phyloP scores from a whole-genome alignment of 2,329 filamentous ascomycete genomes.

The Fusarium austroafricanum region DNA sequence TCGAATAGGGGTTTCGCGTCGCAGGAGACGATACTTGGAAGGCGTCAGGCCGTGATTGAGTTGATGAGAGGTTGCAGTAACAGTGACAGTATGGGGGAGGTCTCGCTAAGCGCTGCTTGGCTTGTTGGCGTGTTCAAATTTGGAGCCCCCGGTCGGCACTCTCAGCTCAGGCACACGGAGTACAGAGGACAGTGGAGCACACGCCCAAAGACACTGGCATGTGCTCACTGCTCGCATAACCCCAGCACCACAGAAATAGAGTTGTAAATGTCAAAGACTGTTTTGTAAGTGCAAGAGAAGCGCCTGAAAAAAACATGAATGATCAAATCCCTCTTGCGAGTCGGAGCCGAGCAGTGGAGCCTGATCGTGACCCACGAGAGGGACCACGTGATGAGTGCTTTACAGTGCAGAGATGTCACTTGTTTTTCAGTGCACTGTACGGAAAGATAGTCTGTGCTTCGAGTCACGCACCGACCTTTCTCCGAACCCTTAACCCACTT shows the following conservation, averaged over 20 bases:
- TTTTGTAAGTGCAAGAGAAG: conserved; percentile 18
- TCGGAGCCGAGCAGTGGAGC: conserved; percentile 42
- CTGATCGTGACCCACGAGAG: conserved; percentile 47
- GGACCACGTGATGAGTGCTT: conserved; percentile 51
- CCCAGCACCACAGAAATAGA: conserved; percentile 35
- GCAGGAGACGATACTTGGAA: conserved; percentile 40
- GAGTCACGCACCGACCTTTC: conserved; percentile 42
- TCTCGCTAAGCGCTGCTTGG: conserved; percentile 52
- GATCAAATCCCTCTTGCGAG: conserved; percentile 43
- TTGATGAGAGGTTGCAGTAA: conserved; percentile 48
- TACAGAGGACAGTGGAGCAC: conserved; percentile 48
- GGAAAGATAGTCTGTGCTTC: conserved; percentile 26
- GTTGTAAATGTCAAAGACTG: conserved; percentile 12
- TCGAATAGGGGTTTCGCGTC: conserved; percentile 40
- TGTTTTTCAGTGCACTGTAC: conserved; percentile 8
- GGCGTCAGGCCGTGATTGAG: conserved; percentile 40
- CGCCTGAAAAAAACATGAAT: conserved; percentile 31
- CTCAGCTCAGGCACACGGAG: conserved; percentile 39
- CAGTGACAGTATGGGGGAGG: conserved; percentile 43
- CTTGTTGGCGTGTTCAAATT: conserved; percentile 48
- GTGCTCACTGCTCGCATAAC: conserved; percentile 44
- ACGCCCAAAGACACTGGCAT: conserved; percentile 47
- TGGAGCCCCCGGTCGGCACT: conserved; percentile 40
- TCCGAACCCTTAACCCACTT: conserved; percentile 34
- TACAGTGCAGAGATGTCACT: conserved; percentile 43